Conservation (phyloP, 108 stramenopile species). For the Nitzschia palea region DNA sequence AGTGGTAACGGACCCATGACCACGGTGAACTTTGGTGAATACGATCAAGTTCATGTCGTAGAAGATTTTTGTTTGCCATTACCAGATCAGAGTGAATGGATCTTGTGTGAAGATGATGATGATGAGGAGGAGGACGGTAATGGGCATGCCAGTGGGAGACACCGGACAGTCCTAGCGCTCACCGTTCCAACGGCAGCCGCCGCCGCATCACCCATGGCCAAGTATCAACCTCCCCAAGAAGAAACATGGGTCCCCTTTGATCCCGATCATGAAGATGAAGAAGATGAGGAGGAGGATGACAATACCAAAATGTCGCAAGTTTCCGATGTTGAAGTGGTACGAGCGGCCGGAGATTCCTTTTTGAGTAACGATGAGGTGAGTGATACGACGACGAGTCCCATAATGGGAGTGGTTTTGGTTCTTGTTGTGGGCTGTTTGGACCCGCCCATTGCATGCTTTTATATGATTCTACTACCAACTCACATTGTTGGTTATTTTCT, state of each 20-base stretch:
- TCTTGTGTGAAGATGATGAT: conserved; percentile 66
- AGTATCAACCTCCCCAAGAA: conserved; percentile 56
- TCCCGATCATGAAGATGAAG: conserved; percentile 73
- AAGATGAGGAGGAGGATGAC: conserved; percentile 38
- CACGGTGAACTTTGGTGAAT: conserved; percentile 86
- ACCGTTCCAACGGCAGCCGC: background rate
- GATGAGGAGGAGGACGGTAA: conserved; percentile 19
- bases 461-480: conserved; percentile 3
- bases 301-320: conserved; percentile 4
- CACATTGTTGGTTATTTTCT: background rate
- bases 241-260: conserved; percentile 86
- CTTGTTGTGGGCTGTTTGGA: too few relatives aligned
- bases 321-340: conserved; percentile 80
- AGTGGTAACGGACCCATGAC: conserved; percentile 15
- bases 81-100: conserved; percentile 64
- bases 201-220: conserved; percentile 11
- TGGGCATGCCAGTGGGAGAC: background rate
- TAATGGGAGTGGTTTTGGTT: too few relatives aligned
- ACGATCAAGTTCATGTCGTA: conserved; percentile 46
- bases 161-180: background rate
- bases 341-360: conserved; percentile 58
- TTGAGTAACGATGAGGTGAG: conserved; percentile 52
- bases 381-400: too few relatives aligned
- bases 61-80: conserved; percentile 39
- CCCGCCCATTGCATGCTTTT: too few relatives aligned